These are phyloP conservation scores for Anisogramma anomala DNA, from an alignment of 2,329 filamentous ascomycete species.

Conservation along the genomic window DNA sequence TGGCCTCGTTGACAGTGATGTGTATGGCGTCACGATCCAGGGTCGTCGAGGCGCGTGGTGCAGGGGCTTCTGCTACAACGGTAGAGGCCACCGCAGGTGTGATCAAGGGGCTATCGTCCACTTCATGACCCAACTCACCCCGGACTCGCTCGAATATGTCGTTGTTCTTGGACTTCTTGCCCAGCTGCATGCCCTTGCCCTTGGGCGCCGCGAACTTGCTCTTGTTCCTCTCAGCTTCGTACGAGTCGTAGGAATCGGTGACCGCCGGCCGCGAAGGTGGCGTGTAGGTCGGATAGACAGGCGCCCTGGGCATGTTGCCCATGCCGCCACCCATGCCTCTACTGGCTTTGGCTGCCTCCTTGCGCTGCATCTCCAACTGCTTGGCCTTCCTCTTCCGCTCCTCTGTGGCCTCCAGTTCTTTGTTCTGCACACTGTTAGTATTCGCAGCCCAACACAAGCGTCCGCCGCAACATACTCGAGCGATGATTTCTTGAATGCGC, in stretches of 20 bases:
- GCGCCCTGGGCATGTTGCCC: slow-evolving; percentile 54
- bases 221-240: slow-evolving; percentile 97
- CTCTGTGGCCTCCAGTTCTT: slow-evolving; percentile 94
- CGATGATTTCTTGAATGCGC: slow-evolving; percentile 96
- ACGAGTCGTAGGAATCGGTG: slow-evolving; percentile 78
- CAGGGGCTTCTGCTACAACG: slow-evolving; percentile 39
- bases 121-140: slow-evolving; percentile 78
- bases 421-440: slow-evolving; percentile 53
- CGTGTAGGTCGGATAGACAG: slow-evolving; percentile 81
- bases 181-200: slow-evolving; percentile 97
- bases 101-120: slow-evolving; percentile 66
- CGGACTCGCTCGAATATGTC: slow-evolving; percentile 96
- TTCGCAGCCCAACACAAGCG: too few relatives aligned
- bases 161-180: slow-evolving; percentile 96
- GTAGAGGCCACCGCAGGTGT: slow-evolving; percentile 37
- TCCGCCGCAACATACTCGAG: slow-evolving; percentile 48
- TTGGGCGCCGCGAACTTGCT: slow-evolving; percentile 65
- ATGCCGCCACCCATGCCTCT: slow-evolving; percentile 31
- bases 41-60: slow-evolving; percentile 51
- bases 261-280: slow-evolving; percentile 62
- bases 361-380: slow-evolving; percentile 96
- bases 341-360: slow-evolving; percentile 75
- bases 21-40: slow-evolving; percentile 77
- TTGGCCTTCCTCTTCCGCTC: slow-evolving; percentile 98
- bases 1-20: slow-evolving; percentile 77